Base-by-base conservation (phyloP, 495 filamentous ascomycete genomes). In the Aspergillus haitiensis region DNA sequence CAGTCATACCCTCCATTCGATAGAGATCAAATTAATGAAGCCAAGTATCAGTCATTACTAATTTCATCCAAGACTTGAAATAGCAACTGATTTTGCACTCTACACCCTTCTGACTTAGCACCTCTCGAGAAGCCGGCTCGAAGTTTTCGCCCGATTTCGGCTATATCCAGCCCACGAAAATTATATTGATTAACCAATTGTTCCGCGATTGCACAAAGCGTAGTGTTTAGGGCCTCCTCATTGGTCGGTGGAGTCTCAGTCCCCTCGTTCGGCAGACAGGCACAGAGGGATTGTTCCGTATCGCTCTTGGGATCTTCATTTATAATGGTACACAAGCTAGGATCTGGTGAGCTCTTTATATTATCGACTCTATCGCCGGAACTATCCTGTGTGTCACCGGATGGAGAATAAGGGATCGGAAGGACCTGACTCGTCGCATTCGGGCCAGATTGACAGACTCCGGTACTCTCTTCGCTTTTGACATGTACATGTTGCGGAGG, bases 31-130 rank as follows among this genome's bases (percentile, higher is more conserved):
- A 49, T 18, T 47, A 21, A 21, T 47, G 7, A 16, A 47, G 2
- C 16, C 27, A 32, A 16, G 42, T 45, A 31, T 61, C 54, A 75
- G 7, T 68, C 56, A 49, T 68, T 65, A 63, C 75, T 79, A 33
- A 77, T 76, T 50, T 79, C 76, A 63, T 78, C 75, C 60, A 79
- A 46, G 40, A 79, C 72, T 59, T 77, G 70, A 44, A 79, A 78
- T 15, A 79, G 52, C 12, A 78, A 49, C 21, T 75, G 70, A 51
- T 78, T 79, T 45, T 75, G 70, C 8, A 79, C 76, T 53, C 76
- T 69, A 62, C 75, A 79, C 32, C 72, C 75, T 61, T 74, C 71
- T 9, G 72, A 72, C 2, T 58, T 56, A 32, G 57, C 46, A 33
- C 72, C 67, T 33, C 66, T 66, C 33, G 64, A 65, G 59, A 78